phyloP scores from a whole-genome alignment of 2,329 filamentous ascomycete genomes.

The Emergomyces orientalis region DNA sequence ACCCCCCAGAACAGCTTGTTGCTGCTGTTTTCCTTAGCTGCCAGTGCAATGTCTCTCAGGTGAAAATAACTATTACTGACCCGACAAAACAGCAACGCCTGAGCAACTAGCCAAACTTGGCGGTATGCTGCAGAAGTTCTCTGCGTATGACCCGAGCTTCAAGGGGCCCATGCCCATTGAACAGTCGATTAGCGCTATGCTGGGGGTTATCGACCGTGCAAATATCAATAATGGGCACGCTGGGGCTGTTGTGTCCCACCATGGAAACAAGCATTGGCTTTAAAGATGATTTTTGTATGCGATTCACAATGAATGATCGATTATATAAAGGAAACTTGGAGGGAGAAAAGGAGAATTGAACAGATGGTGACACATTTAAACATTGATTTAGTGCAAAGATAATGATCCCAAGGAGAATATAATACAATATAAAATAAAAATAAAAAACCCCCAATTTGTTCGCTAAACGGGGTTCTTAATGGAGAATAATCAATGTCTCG shows the following conservation, averaged over 20 bases:
- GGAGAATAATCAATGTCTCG: background rate
- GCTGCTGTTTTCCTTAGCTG: too few relatives aligned
- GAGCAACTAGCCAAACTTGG: conserved; percentile 21
- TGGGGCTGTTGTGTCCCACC: conserved; percentile 47
- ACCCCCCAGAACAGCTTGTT: too few relatives aligned
- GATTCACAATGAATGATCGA: background rate
- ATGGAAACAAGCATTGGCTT: conserved; percentile 47
- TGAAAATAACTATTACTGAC: background rate
- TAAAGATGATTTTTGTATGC: conserved; percentile 18
- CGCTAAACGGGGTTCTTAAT: background rate
- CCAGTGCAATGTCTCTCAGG: too few relatives aligned
- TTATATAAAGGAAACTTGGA: background rate
- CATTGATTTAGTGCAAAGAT: too few relatives aligned
- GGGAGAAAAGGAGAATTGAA: too few relatives aligned
- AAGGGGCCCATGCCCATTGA: conserved; percentile 29
- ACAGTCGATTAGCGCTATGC: conserved; percentile 28
- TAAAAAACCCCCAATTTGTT: background rate
- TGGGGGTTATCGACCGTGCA: conserved; percentile 27
- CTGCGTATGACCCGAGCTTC: conserved; percentile 35
- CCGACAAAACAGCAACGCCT: conserved; percentile 11
- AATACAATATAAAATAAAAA: too few relatives aligned
- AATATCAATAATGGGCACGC: conserved; percentile 41
- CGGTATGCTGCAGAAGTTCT: conserved; percentile 25
- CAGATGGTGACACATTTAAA: too few relatives aligned
- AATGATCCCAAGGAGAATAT: too few relatives aligned